A percentile compares a stretch with the other conserved stretches of the same genome.
Evolutionary conservation across 2,329 filamentous ascomycete species (phyloP).

Genomic region (Stagonosporopsis rhizophila): DNA sequence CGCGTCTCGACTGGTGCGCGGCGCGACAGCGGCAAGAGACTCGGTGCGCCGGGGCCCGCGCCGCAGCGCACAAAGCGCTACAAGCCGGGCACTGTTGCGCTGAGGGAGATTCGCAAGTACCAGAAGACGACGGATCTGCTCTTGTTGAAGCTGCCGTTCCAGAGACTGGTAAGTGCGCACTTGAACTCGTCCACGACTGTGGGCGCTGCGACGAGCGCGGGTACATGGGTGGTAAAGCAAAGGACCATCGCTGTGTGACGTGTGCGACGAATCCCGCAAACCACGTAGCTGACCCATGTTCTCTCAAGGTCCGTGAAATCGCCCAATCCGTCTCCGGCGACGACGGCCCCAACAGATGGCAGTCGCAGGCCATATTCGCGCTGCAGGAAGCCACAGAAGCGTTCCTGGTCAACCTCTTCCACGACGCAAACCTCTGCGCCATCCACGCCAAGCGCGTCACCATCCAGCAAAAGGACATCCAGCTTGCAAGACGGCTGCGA

Average conservation of each 20-base stretch:
- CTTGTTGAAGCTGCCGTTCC: conserved; percentile 97
- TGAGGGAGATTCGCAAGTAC: conserved; percentile 98
- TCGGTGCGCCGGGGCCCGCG: conserved; percentile 44
- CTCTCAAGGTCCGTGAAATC: conserved; percentile 71
- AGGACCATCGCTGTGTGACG: not conserved
- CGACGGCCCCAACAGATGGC: conserved; percentile 75
- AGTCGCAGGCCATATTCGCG: conserved; percentile 95
- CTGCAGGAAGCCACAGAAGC: conserved; percentile 99
- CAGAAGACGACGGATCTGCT: conserved; percentile 97
- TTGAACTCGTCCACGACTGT: not conserved
- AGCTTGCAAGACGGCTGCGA: conserved; percentile 92
- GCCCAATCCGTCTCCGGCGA: conserved; percentile 70
- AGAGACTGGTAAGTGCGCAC: conserved; percentile 72
- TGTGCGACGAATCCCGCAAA: no score
- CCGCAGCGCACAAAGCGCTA: conserved; percentile 51
- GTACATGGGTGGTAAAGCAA: not conserved
- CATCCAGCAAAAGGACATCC: conserved; percentile 97
- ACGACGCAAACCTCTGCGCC: conserved; percentile 97
- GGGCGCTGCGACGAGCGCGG: no score
- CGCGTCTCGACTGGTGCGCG: conserved; percentile 22
- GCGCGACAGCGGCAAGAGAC: conserved; percentile 31
- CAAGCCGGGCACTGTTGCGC: conserved; percentile 80
- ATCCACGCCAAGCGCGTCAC: conserved; percentile 99
- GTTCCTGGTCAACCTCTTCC: conserved; percentile 96
- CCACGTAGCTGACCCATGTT: no score